A percentile compares a stretch with the other conserved stretches of the same genome.
Evolutionary conservation across 2,329 filamentous ascomycete genomes (phyloP).

Genomic region (Trichoderma pleuroti): DNA sequence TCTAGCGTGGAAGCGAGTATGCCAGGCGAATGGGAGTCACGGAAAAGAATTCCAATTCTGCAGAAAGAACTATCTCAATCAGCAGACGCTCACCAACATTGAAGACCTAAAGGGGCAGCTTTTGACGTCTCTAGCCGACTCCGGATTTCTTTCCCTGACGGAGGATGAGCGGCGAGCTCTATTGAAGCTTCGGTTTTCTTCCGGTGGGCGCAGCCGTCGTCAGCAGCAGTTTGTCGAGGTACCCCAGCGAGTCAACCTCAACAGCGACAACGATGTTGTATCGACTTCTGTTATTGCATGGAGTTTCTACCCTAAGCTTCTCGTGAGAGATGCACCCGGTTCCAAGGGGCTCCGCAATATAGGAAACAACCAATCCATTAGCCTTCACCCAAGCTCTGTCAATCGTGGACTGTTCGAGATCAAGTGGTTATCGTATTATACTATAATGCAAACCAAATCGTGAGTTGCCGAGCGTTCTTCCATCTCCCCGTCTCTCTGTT

Average conservation of each 20-base stretch:
- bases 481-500: neutral
- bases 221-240: constrained; percentile 78
- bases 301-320: constrained; percentile 92
- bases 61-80: constrained; percentile 86
- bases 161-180: constrained; percentile 67
- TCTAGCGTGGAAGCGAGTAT: constrained; percentile 79
- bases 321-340: constrained; percentile 67
- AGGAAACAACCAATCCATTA: constrained; percentile 87
- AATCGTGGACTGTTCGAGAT: constrained; percentile 69
- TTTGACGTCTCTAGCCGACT: constrained; percentile 77
- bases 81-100: constrained; percentile 85
- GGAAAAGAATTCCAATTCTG: constrained; percentile 85
- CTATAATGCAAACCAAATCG: constrained; percentile 92
- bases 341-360: constrained; percentile 84
- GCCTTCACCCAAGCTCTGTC: constrained; percentile 81
- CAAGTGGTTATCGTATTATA: constrained; percentile 89
- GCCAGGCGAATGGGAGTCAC: constrained; percentile 57
- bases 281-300: constrained; percentile 81
- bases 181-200: constrained; percentile 62
- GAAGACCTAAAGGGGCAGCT: constrained; percentile 95
- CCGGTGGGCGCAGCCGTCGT: constrained; percentile 48
- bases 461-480: constrained; percentile 39
- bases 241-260: constrained; percentile 68
- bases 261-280: constrained; percentile 77
- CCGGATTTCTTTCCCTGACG: constrained; percentile 74